phyloP scores from a whole-genome alignment of 176 grass and related monocot species.

The Alopecurus myosuroides region DNA sequence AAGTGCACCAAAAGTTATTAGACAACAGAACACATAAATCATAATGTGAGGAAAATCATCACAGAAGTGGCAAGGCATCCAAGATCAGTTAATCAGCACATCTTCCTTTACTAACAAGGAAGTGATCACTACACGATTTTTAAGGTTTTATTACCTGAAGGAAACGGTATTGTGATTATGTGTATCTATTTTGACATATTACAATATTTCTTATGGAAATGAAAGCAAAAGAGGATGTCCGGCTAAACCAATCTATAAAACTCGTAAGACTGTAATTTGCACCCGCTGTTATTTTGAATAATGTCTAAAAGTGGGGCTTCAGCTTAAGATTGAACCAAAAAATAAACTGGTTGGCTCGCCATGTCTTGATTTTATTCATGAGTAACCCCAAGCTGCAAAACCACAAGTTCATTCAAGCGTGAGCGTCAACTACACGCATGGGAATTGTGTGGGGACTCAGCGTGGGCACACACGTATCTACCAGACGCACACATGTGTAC shows the following conservation, averaged over 20 bases:
- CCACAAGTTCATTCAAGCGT: background rate
- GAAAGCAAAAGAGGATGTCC: background rate
- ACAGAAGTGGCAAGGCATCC: background rate
- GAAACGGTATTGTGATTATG: background rate
- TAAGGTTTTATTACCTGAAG: background rate
- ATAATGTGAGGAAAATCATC: background rate
- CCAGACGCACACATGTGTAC: background rate
- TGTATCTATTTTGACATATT: background rate
- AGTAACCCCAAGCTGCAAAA: background rate
- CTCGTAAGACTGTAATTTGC: background rate
- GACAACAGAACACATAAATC: background rate
- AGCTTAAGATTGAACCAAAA: background rate
- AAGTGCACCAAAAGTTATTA: background rate
- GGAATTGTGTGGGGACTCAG: background rate
- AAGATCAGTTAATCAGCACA: background rate
- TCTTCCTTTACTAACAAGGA: background rate
- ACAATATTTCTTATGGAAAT: background rate
- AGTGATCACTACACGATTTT: background rate
- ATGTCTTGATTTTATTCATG: background rate
- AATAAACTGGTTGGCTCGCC: background rate
- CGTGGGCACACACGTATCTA: background rate
- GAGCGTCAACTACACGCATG: background rate
- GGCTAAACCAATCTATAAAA: background rate
- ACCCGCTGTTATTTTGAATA: background rate
- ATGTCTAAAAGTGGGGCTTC: background rate